Evolutionary conservation across 2,329 filamentous ascomycete genomes (phyloP), one percentile per base, ranked within the genome.

Genomic region (Monilinia vaccinii-corymbosi): DNA sequence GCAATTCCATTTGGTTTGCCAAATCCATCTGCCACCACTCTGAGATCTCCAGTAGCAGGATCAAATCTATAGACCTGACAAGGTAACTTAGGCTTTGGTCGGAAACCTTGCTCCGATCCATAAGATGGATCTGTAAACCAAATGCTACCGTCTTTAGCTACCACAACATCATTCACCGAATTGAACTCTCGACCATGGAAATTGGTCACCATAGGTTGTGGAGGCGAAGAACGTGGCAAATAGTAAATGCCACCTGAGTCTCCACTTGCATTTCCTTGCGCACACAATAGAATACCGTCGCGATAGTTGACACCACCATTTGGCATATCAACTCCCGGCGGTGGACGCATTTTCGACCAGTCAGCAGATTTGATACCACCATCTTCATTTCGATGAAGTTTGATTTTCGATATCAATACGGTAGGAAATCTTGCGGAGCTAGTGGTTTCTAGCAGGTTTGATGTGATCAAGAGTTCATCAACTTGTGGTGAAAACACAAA

Each of bases 91-190:
- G 82, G 82, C 7, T 69, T 64, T 0, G 79, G 79, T 0, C 83
- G 76, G 65, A 86, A 85, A 28, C 80, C 75, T 66, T 86, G 83
- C 46, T 80, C 74, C 62, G 76, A 80, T 3, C 81, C 84, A 64
- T 86, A 86, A 9, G 78, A 75, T 0, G 81, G 79, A 61, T 87
- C 83, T 1, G 83, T 86, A 66, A 87, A 86, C 73, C 84, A 87
- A n/a, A 86, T 72, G 31, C 82, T 77, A n/a, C 77, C 76, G 60
- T 79, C 83, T 13, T 71, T 69, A 34, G 81, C 76, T 64, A 84
- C 77, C 1, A 77, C 75, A 0, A 81, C 75, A 62, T 86, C 83
- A 63, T 85, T 85, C 13, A 84, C 71, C 0, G 81, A 84, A 68
- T 78, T 83, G 71, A 85, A 86, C 45, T 23, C 75, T 3, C 81